Evolutionary conservation across 2,329 filamentous ascomycete species (phyloP).

Genomic region (Cephalotrichum gorgonifer): DNA sequence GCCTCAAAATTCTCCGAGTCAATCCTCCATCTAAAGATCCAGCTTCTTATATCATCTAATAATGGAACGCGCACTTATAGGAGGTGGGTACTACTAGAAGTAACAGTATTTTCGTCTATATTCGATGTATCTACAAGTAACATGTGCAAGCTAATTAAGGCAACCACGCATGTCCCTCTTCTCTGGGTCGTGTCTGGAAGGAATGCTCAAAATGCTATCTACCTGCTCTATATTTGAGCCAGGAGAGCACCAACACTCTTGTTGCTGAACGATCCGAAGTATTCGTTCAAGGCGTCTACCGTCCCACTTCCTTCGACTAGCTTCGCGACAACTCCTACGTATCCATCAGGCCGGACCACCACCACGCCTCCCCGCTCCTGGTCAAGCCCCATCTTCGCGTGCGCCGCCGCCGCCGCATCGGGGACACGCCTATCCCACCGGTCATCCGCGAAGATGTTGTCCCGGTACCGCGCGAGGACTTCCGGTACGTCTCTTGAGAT

Average conservation of each 20-base stretch:
- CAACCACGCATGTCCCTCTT: too few relatives aligned
- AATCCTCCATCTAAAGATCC: too few relatives aligned
- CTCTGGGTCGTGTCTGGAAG: too few relatives aligned
- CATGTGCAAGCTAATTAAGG: too few relatives aligned
- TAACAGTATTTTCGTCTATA: too few relatives aligned
- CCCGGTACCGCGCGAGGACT: constrained; percentile 62
- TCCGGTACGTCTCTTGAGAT: constrained; percentile 61
- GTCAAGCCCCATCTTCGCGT: constrained; percentile 77
- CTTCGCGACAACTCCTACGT: constrained; percentile 66
- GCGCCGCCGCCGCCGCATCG: constrained; percentile 61
- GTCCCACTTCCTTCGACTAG: constrained; percentile 70
- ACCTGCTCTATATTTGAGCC: constrained; percentile 2
- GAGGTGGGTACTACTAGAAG: too few relatives aligned
- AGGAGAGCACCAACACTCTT: constrained; percentile 37
- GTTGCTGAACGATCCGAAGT: constrained; percentile 64
- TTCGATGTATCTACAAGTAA: too few relatives aligned
- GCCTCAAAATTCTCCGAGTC: too few relatives aligned
- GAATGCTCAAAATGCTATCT: too few relatives aligned
- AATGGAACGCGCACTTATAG: too few relatives aligned
- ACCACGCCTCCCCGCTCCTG: constrained; percentile 67
- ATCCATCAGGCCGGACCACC: constrained; percentile 78
- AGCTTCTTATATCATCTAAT: too few relatives aligned
- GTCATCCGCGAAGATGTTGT: constrained; percentile 83
- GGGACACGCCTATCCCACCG: constrained; percentile 61
- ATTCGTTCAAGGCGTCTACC: constrained; percentile 70